Percentiles rank a stretch among this genome's conserved stretches.
Conservation (phyloP, 192 early-diverging fungal genomes). For the Coemansia sp. region DNA sequence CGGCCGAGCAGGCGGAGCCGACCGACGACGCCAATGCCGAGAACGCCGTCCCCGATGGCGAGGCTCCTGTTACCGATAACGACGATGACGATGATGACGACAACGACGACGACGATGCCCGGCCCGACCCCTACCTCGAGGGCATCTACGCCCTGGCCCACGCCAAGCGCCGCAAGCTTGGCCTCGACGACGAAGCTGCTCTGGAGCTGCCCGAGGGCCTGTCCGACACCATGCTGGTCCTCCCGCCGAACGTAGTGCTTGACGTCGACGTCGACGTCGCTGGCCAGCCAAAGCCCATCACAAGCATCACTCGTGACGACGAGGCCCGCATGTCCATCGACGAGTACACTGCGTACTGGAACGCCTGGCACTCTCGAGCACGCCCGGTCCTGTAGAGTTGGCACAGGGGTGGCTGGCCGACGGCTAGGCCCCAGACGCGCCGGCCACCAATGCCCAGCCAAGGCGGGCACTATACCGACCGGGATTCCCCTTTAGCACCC, state of each 20-base stretch:
- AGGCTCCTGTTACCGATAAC: background rate
- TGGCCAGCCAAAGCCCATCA: slow-evolving; percentile 26
- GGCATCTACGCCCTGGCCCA: slow-evolving; percentile 37
- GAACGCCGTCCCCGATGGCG: background rate
- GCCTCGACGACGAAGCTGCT: slow-evolving; percentile 16
- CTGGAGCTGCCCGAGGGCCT: slow-evolving; percentile 3
- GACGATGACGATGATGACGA: background rate
- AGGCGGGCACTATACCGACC: too few relatives aligned
- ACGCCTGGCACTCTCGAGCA: slow-evolving; percentile 31
- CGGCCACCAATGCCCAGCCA: too few relatives aligned
- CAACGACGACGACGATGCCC: background rate
- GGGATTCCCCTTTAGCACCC: too few relatives aligned
- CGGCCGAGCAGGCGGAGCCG: background rate
- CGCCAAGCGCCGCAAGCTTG: slow-evolving; percentile 33
- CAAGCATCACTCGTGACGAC: slow-evolving; percentile 22
- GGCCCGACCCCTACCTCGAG: slow-evolving; percentile 18
- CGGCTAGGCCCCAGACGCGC: too few relatives aligned
- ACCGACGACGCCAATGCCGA: background rate
- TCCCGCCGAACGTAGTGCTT: background rate
- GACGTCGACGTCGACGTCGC: slow-evolving; percentile 11
- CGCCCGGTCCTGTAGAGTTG: too few relatives aligned
- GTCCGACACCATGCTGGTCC: slow-evolving; percentile 1
- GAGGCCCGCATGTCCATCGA: slow-evolving; percentile 25
- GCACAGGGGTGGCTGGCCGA: too few relatives aligned
- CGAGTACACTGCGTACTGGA: slow-evolving; percentile 41